Conservation (phyloP, 495 filamentous ascomycete genomes). For the Parathielavia hyrcaniae region DNA sequence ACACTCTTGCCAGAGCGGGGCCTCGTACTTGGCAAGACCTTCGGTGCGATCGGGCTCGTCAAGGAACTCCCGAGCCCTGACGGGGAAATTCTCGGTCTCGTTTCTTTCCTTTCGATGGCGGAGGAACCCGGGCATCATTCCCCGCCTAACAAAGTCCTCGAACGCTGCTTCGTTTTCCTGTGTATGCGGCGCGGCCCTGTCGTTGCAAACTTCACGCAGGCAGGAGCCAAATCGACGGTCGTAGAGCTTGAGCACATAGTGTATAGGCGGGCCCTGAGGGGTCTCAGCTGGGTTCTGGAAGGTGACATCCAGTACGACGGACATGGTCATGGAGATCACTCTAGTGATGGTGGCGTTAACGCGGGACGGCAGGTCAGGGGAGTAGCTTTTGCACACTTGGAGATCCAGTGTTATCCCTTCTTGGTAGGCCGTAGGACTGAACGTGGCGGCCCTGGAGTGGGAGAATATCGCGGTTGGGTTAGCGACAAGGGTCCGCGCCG, state of each 20-base stretch:
- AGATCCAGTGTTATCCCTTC: constrained; percentile 7
- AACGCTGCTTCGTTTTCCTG: constrained; percentile 10
- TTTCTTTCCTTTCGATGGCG: not conserved
- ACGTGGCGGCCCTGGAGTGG: constrained; percentile 10
- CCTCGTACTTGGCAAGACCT: constrained; percentile 16
- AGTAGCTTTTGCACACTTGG: constrained; percentile 13
- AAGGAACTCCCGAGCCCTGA: constrained; percentile 5
- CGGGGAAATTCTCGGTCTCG: constrained; percentile 2
- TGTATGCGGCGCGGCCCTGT: constrained; percentile 3
- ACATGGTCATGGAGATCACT: constrained; percentile 12
- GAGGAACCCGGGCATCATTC: constrained; percentile 14
- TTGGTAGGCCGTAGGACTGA: constrained; percentile 5
- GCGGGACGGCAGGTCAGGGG: constrained; percentile 3
- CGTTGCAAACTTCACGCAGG: not conserved
- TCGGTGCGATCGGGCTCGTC: constrained; percentile 5
- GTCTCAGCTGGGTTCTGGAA: too few species aligned
- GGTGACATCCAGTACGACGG: constrained; percentile 14
- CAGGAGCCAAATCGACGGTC: constrained; percentile 15
- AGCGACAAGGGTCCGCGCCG: constrained; percentile 2
- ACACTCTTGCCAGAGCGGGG: constrained; percentile 6
- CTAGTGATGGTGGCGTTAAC: constrained; percentile 11
- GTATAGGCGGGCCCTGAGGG: constrained; percentile 4
- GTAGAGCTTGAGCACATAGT: constrained; percentile 12
- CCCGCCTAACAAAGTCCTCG: constrained; percentile 8
- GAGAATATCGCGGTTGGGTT: constrained; percentile 3